A percentile compares a stretch with the other conserved stretches of the same genome.
Conservation (phyloP, 495 filamentous ascomycete genomes). For the Podospora comata region DNA sequence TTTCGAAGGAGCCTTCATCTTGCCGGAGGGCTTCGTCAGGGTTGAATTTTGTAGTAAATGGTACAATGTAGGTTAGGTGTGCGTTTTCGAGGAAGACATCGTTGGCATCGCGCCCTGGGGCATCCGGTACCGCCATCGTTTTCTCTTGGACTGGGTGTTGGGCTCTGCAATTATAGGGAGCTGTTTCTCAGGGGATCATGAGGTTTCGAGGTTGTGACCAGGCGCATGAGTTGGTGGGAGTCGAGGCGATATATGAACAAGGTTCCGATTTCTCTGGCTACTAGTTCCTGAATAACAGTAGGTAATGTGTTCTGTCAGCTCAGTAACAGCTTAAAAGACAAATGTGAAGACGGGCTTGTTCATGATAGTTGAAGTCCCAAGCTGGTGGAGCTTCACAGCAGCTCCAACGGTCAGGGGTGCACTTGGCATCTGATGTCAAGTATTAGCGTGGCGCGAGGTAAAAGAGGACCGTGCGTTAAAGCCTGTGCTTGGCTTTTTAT, state of each 20-base stretch:
- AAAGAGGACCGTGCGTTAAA: not conserved
- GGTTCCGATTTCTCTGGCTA: not conserved
- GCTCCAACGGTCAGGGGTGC: not conserved
- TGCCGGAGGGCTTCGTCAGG: slow-evolving; percentile 57
- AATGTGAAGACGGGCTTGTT: not conserved
- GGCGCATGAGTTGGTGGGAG: not conserved
- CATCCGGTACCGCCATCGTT: slow-evolving; percentile 23
- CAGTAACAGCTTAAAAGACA: not conserved
- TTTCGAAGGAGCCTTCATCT: slow-evolving; percentile 38
- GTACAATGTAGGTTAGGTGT: slow-evolving; percentile 74
- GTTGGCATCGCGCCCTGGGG: slow-evolving; percentile 10
- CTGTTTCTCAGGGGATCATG: not conserved
- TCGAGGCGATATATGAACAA: not conserved
- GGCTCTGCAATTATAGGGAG: not conserved
- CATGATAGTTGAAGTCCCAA: not conserved
- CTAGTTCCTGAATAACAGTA: not conserved
- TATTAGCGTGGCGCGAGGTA: not conserved
- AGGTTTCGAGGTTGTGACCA: not conserved
- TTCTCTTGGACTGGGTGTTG: not conserved
- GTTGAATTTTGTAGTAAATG: slow-evolving; percentile 62
- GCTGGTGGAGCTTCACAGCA: slow-evolving; percentile 2
- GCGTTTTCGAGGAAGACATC: slow-evolving; percentile 68
- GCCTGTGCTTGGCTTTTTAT: slow-evolving; percentile 2
- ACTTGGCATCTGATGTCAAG: not conserved
- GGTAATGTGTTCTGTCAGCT: not conserved